phyloP scores from a whole-genome alignment of 805 yeast genomes.

The Saturnispora serradocipensis region DNA sequence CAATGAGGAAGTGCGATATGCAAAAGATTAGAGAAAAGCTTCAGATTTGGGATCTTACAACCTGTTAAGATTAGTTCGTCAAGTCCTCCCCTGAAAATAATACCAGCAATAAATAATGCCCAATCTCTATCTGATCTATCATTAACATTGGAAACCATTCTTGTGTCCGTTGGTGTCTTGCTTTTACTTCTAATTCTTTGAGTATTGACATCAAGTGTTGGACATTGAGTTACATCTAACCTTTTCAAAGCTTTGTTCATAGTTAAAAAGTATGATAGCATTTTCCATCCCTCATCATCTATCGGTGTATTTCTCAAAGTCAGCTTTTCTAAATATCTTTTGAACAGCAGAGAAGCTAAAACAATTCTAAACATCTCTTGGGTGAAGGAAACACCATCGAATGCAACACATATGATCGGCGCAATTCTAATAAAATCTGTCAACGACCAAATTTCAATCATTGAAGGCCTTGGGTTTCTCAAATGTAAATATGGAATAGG shows the following conservation, averaged over 20 bases:
- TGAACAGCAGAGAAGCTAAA: constrained; percentile 59
- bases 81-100: constrained; percentile 61
- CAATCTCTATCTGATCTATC: constrained; percentile 77
- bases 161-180: constrained; percentile 13
- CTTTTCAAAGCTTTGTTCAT: constrained; percentile 48
- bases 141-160: constrained; percentile 39
- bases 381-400: constrained; percentile 73
- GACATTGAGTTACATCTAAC: constrained; percentile 66
- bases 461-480: constrained; percentile 80
- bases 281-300: constrained; percentile 66
- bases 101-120: constrained; percentile 62
- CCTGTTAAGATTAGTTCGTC: constrained; percentile 78
- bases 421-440: constrained; percentile 83
- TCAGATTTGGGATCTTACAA: constrained; percentile 49
- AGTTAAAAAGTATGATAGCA: constrained; percentile 65
- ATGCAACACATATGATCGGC: constrained; percentile 62
- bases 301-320: constrained; percentile 74
- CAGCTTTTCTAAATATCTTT: constrained; percentile 58
- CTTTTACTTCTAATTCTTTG: constrained; percentile 30
- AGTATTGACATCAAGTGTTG: constrained; percentile 36
- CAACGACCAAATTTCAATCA: constrained; percentile 80
- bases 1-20: constrained; percentile 50
- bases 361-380: constrained; percentile 68
- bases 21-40: constrained; percentile 46
- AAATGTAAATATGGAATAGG: constrained; percentile 67